Conservation (phyloP, 352 stramenopile species). For the Pythium folliculosum region DNA sequence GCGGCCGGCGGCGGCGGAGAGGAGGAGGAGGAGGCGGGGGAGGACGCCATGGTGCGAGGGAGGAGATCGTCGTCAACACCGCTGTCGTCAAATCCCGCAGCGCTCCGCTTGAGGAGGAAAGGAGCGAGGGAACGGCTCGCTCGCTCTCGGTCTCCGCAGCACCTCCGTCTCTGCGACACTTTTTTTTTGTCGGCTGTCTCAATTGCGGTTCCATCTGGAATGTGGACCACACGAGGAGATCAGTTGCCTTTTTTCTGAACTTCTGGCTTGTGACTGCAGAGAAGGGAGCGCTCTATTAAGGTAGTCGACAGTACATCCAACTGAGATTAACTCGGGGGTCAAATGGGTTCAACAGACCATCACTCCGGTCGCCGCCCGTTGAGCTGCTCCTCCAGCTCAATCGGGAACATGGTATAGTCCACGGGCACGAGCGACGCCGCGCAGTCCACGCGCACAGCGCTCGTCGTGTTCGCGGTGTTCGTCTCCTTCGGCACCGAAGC, state of each 20-base stretch:
- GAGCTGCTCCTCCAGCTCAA: constrained; percentile 24
- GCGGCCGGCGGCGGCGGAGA: background rate
- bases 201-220: background rate
- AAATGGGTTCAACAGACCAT: constrained; percentile 8
- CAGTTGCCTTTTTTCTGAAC: constrained; percentile 10
- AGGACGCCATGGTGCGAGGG: background rate
- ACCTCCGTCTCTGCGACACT: constrained; percentile 4
- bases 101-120: too few relatives aligned
- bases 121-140: too few relatives aligned
- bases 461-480: background rate
- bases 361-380: constrained; percentile 13
- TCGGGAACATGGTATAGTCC: constrained; percentile 16
- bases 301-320: background rate
- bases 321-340: background rate
- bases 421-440: background rate
- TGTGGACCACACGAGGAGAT: constrained; percentile 16
- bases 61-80: too few relatives aligned
- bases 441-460: constrained; percentile 11
- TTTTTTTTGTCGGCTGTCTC: constrained; percentile 5
- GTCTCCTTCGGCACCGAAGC: background rate
- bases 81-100: too few relatives aligned
- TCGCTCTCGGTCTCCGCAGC: too few relatives aligned
- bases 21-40: background rate
- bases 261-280: constrained; percentile 4
- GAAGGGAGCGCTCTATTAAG: constrained; percentile 11